These are phyloP conservation scores for Tagetes patula DNA, from an alignment of 129 eudicot species.

Conservation along the genomic window DNA sequence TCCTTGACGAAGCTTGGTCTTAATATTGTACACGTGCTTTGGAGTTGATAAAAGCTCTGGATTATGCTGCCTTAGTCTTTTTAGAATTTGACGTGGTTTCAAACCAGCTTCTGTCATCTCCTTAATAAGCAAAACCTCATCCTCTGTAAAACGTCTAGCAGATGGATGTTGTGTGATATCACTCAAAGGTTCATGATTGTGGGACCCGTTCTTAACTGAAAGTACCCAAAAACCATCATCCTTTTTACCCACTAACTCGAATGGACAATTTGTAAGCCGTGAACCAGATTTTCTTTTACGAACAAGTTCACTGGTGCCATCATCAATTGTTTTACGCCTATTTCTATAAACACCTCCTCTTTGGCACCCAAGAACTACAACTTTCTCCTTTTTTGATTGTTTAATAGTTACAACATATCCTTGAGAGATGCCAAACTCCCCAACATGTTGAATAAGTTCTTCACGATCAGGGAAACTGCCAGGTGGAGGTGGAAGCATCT, in stretches of 20 bases:
- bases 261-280: constrained; percentile 87
- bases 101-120: constrained; percentile 93
- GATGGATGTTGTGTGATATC: constrained; percentile 85
- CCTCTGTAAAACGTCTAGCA: constrained; percentile 79
- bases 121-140: constrained; percentile 69
- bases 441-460: constrained; percentile 83
- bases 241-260: constrained; percentile 76
- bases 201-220: constrained; percentile 67
- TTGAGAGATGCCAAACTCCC: constrained; percentile 76
- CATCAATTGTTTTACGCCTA: constrained; percentile 64
- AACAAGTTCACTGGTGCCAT: constrained; percentile 49
- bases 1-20: constrained; percentile 84
- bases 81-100: constrained; percentile 79
- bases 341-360: constrained; percentile 87
- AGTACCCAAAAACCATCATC: constrained; percentile 88
- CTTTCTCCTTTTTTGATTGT: constrained; percentile 74
- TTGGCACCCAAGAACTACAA: constrained; percentile 87
- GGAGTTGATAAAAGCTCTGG: constrained; percentile 83
- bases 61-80: constrained; percentile 77
- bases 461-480: constrained; percentile 83
- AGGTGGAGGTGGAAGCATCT: constrained; percentile 93
- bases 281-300: constrained; percentile 75
- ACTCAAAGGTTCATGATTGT: constrained; percentile 84
- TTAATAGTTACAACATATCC: constrained; percentile 89
- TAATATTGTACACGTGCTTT: constrained; percentile 76